phyloP scores from a whole-genome alignment of 2,329 filamentous ascomycete genomes.

The Bipolaris zeicola region DNA sequence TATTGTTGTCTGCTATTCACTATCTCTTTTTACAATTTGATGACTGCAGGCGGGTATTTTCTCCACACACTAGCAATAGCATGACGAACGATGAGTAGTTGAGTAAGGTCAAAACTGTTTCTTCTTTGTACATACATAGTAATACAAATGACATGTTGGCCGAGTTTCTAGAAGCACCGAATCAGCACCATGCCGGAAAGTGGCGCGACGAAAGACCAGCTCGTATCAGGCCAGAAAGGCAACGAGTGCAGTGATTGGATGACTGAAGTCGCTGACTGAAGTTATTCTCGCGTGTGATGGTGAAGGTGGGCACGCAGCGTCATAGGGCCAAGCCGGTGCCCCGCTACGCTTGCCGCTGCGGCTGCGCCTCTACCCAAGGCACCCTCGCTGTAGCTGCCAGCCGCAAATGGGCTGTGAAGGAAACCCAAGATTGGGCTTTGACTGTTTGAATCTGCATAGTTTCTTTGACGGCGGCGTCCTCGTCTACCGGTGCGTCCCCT shows the following conservation, averaged over 20 bases:
- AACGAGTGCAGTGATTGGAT: neutral
- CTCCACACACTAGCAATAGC: constrained; percentile 11
- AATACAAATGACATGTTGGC: constrained; percentile 21
- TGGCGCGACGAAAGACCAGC: neutral
- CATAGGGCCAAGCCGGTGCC: constrained; percentile 32
- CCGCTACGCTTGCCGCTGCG: constrained; percentile 23
- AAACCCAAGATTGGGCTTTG: constrained; percentile 26
- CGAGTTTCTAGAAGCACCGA: constrained; percentile 4
- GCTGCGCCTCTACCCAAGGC: constrained; percentile 10
- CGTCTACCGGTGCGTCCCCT: neutral
- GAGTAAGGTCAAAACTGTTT: constrained; percentile 9
- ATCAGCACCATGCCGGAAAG: neutral
- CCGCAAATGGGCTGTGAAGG: constrained; percentile 34
- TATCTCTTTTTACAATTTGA: constrained; percentile 23
- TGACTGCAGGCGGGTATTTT: constrained; percentile 6
- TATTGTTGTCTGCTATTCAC: constrained; percentile 7
- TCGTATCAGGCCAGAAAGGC: neutral
- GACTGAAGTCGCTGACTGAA: neutral
- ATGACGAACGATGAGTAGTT: constrained; percentile 18
- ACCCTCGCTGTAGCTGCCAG: constrained; percentile 23
- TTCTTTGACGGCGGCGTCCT: constrained; percentile 4
- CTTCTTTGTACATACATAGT: constrained; percentile 21
- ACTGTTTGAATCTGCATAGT: constrained; percentile 12
- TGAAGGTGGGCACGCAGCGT: constrained; percentile 20
- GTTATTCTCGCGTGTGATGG: constrained; percentile 5